Percentiles rank a stretch among this genome's conserved stretches.
These are phyloP conservation scores for Aspergillus novoparasiticus DNA, from an alignment of 2,329 filamentous ascomycete genomes.

Conservation along the genomic window DNA sequence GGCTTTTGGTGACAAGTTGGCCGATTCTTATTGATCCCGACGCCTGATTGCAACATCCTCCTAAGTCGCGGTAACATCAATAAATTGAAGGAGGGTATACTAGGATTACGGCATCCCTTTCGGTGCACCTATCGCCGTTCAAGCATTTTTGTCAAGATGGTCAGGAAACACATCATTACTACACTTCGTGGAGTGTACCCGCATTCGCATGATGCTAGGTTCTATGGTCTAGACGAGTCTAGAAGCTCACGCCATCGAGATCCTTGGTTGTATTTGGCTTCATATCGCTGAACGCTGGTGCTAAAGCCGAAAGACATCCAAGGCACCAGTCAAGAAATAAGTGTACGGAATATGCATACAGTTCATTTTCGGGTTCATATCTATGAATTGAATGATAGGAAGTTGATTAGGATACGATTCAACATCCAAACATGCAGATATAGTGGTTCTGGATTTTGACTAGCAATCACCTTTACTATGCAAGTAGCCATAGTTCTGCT, in stretches of 20 bases:
- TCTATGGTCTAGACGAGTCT: background rate
- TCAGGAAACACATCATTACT: background rate
- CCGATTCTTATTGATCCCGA: background rate
- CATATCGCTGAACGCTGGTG: background rate
- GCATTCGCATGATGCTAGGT: conserved; percentile 1
- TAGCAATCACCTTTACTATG: background rate
- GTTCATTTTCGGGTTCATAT: background rate
- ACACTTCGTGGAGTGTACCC: background rate
- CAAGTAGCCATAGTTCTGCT: background rate
- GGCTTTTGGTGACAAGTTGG: background rate
- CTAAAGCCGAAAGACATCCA: background rate
- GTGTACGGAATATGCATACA: background rate
- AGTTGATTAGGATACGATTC: background rate
- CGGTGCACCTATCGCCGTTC: background rate
- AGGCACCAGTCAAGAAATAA: background rate
- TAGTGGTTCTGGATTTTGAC: background rate
- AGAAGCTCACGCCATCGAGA: background rate
- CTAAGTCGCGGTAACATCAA: background rate
- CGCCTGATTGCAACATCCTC: background rate
- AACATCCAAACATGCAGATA: background rate
- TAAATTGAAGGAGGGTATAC: background rate
- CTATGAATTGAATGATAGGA: background rate
- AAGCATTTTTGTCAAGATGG: background rate
- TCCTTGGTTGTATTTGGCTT: background rate
- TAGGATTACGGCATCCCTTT: background rate